Percentiles rank a stretch among this genome's conserved stretches.
phyloP scores from a whole-genome alignment of 2,329 filamentous ascomycete genomes.

The Phialocephala sp. region DNA sequence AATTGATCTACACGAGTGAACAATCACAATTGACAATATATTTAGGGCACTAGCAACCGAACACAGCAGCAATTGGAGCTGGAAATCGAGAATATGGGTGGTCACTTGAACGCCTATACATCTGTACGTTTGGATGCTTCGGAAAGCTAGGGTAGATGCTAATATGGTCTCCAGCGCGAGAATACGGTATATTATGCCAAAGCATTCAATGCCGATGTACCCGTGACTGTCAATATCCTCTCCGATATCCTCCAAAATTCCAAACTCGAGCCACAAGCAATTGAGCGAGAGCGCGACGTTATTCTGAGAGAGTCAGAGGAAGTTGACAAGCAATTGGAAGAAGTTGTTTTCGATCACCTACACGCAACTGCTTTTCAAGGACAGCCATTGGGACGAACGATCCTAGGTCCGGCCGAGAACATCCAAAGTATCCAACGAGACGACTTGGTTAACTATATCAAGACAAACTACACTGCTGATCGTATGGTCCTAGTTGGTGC shows the following conservation, averaged over 20 bases:
- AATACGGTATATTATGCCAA: conserved; percentile 99
- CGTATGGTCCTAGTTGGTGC: conserved; percentile 98
- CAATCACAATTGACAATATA: conserved; percentile 33
- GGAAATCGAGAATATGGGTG: conserved; percentile 99
- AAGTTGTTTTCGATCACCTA: conserved; percentile 98
- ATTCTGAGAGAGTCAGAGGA: conserved; percentile 99
- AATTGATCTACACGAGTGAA: conserved; percentile 27
- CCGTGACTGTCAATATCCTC: conserved; percentile 95
- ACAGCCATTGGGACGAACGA: conserved; percentile 95
- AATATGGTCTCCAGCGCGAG: conserved; percentile 70
- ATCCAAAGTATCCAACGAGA: conserved; percentile 93
- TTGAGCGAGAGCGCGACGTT: conserved; percentile 97
- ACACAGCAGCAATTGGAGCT: conserved; percentile 97
- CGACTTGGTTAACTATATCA: conserved; percentile 95
- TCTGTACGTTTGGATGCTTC: conserved; percentile 69
- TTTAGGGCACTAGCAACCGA: conserved; percentile 87
- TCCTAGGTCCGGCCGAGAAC: conserved; percentile 97
- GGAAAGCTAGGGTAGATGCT: conserved; percentile 27
- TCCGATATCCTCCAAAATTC: conserved; percentile 99
- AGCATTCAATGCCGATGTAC: conserved; percentile 97
- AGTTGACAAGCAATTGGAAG: conserved; percentile 99
- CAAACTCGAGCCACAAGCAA: conserved; percentile 90
- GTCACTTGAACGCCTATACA: conserved; percentile 98
- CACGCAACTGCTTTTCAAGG: conserved; percentile 98
- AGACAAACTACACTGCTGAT: conserved; percentile 99